phyloP scores from a whole-genome alignment of 1,284 basidiomycete species.

The Irpex lacteus region DNA sequence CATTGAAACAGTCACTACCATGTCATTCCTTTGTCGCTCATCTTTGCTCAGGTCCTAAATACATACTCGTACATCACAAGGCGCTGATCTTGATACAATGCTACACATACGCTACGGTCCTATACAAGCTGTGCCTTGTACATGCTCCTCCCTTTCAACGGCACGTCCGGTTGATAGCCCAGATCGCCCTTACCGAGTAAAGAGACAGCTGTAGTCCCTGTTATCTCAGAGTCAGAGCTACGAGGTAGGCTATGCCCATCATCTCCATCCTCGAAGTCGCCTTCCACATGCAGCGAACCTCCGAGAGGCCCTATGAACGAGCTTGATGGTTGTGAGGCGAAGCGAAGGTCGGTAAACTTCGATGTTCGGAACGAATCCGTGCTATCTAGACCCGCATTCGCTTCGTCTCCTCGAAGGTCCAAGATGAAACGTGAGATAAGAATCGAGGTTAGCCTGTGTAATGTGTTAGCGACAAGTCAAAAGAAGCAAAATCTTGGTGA shows the following conservation, averaged over 20 bases:
- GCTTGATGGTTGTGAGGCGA: background rate
- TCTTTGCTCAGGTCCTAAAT: background rate
- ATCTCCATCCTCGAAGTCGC: background rate
- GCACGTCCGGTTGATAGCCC: background rate
- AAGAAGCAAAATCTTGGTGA: background rate
- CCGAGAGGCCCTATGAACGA: background rate
- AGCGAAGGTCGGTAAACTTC: background rate
- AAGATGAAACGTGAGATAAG: background rate
- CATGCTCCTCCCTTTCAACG: background rate
- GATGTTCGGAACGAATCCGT: background rate
- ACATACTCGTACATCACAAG: background rate
- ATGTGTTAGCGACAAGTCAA: background rate
- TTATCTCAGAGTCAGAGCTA: background rate
- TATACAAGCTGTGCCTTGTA: background rate
- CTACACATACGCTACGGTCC: background rate
- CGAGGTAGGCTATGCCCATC: background rate
- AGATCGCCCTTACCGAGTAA: background rate
- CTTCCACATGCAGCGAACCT: background rate
- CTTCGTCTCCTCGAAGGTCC: background rate
- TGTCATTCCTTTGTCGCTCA: too few species aligned
- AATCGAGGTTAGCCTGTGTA: background rate
- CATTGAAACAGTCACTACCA: too few species aligned
- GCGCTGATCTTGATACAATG: background rate
- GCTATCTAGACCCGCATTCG: background rate
- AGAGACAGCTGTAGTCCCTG: background rate